Evolutionary conservation across 345 rosid species (phyloP), one percentile per base, ranked within the genome.

Genomic region (Anacardium occidentale): DNA sequence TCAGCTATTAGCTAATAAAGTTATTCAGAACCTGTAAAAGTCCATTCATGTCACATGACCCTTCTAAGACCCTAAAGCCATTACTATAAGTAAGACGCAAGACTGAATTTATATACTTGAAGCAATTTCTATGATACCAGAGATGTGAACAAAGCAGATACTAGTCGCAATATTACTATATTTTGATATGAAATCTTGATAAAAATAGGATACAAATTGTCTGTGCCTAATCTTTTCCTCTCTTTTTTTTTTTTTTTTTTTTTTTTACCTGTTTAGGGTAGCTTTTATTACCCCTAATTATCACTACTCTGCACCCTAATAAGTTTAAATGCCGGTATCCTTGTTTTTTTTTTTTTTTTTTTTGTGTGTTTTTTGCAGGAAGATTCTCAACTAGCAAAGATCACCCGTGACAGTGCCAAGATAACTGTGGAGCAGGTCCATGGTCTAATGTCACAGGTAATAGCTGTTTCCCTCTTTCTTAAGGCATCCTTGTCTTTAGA

Each of bases 361-460:
- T n/a, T n/a, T n/a, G n/a, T n/a, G n/a, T n/a, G n/a, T n/a, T n/a
- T n/a, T 65, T 70, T 85, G 82, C 88, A 96, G 98, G 99, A 96
- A 64, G 99, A 93, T 76, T 85, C 97, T 54, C 99, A 88, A 73
- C 96, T 96, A 44, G 88, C 93, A 20, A 96, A 96, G 89, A 96
- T 96, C 66, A 93, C 98, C 62, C 87, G 98, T 22, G 99, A 96
- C 65, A 90, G 99, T 72, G 91, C 98, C 29, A 96, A 96, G 83
- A 93, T 93, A 75, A 93, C 99, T 0, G 97, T 93, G 45, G 99
- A 96, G 80, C 99, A 91, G 82, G 98, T 93, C 48, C 97, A 96
- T 79, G 99, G 99, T 45, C 81, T 96, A 58, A 96, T 96, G 98
- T 96, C 98, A 17, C 99, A 96, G 98, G 99, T 93, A 81, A 81